Conservation (phyloP, 2,329 filamentous ascomycete species). For the Talaromyces islandicus region DNA sequence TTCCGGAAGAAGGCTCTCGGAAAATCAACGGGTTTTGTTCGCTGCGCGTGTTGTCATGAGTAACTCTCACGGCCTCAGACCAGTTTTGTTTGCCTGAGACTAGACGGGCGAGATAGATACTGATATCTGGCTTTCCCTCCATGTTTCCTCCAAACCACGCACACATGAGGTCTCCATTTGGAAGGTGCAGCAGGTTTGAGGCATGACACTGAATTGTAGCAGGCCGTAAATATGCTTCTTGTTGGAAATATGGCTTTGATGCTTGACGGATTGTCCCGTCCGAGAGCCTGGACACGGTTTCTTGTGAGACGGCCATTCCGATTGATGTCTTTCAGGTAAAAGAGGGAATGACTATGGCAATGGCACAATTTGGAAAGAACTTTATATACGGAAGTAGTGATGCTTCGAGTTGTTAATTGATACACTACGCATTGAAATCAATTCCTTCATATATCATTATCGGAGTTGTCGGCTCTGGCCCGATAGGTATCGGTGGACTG, state of each 20-base stretch:
- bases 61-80: constrained; percentile 31
- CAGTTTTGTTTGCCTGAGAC: constrained; percentile 24
- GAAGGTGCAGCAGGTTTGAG: constrained; percentile 39
- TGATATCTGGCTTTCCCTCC: constrained; percentile 41
- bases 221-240: constrained; percentile 27
- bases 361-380: not conserved
- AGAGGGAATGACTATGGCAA: too few species aligned
- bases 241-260: constrained; percentile 3
- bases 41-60: constrained; percentile 34
- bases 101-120: constrained; percentile 38
- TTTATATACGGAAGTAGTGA: not conserved
- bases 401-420: not conserved
- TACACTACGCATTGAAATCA: not conserved
- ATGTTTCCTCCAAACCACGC: constrained; percentile 44
- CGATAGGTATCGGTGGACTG: constrained; percentile 1
- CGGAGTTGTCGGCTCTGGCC: not conserved
- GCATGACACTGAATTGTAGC: constrained; percentile 41
- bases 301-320: constrained; percentile 6
- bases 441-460: not conserved
- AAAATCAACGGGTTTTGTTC: constrained; percentile 44
- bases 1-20: constrained; percentile 24
- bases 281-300: not conserved
- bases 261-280: not conserved
- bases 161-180: constrained; percentile 37
- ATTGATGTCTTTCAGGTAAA: not conserved